Conservation (phyloP, 2,329 filamentous ascomycete genomes). For the Colletotrichum gigasporum region DNA sequence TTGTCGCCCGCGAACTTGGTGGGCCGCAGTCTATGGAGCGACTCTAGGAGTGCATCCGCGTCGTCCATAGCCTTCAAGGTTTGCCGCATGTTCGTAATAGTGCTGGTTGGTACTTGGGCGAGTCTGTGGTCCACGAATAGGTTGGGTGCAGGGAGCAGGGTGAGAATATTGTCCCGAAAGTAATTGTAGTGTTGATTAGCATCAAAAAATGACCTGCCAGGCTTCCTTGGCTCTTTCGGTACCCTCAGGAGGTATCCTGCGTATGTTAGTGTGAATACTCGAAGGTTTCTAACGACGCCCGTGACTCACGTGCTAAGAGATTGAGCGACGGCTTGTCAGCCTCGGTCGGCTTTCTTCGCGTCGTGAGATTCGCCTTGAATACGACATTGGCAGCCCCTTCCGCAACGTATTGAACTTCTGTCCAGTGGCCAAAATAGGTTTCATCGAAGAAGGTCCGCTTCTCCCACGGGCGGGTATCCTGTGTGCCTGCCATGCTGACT, state of each 20-base stretch:
- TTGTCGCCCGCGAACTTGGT: constrained; percentile 50
- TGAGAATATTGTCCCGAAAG: constrained; percentile 62
- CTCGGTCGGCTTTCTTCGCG: background rate
- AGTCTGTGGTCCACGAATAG: constrained; percentile 66
- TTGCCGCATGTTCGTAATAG: constrained; percentile 58
- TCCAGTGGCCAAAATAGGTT: constrained; percentile 32
- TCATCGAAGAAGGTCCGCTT: background rate
- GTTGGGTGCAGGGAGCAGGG: constrained; percentile 60
- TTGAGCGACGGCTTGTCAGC: constrained; percentile 6
- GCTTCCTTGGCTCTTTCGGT: constrained; percentile 43
- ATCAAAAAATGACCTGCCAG: constrained; percentile 50
- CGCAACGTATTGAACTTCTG: constrained; percentile 52
- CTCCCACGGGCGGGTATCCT: too few relatives aligned
- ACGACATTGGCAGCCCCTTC: constrained; percentile 84
- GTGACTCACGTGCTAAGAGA: background rate
- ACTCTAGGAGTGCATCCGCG: too few relatives aligned
- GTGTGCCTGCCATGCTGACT: too few relatives aligned
- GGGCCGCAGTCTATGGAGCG: constrained; percentile 5
- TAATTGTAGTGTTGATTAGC: constrained; percentile 50
- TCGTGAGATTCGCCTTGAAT: constrained; percentile 52
- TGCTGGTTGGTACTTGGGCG: constrained; percentile 51
- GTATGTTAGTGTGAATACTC: constrained; percentile 34
- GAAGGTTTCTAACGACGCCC: too few relatives aligned
- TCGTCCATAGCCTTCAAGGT: constrained; percentile 15
- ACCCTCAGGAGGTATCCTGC: constrained; percentile 45